These are phyloP conservation scores for Zanthoxylum bungeanum DNA, from an alignment of 345 rosid genomes.

Conservation along the genomic window DNA sequence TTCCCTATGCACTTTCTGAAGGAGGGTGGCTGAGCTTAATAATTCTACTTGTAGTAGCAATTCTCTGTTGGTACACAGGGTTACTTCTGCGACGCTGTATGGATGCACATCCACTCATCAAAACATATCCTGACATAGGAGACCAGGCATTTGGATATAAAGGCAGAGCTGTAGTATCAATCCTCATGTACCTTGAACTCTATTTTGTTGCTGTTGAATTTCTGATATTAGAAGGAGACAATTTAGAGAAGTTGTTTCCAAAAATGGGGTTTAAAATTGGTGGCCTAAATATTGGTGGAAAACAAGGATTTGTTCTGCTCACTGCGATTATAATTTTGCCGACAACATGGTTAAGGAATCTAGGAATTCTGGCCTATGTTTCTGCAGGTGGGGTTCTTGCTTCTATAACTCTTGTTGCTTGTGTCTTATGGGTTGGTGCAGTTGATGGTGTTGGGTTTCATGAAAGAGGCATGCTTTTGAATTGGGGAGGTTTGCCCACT, in stretches of 20 bases:
- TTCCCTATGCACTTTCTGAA: slow-evolving; percentile 61
- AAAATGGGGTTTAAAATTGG: slow-evolving; percentile 29
- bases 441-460: slow-evolving; percentile 54
- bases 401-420: slow-evolving; percentile 38
- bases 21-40: slow-evolving; percentile 64
- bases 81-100: slow-evolving; percentile 52
- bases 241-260: slow-evolving; percentile 57
- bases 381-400: slow-evolving; percentile 67
- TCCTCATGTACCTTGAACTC: slow-evolving; percentile 55
- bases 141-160: slow-evolving; percentile 51
- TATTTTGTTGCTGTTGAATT: slow-evolving; percentile 66
- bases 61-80: slow-evolving; percentile 61
- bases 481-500: slow-evolving; percentile 52
- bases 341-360: slow-evolving; percentile 65
- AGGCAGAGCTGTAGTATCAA: slow-evolving; percentile 52
- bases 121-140: slow-evolving; percentile 63
- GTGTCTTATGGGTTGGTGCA: slow-evolving; percentile 59
- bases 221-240: slow-evolving; percentile 67
- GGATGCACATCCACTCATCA: slow-evolving; percentile 38
- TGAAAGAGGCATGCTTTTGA: slow-evolving; percentile 34
- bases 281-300: slow-evolving; percentile 42
- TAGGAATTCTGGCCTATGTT: slow-evolving; percentile 57
- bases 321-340: slow-evolving; percentile 50
- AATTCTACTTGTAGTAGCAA: slow-evolving; percentile 47
- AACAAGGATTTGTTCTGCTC: slow-evolving; percentile 50